phyloP scores from a whole-genome alignment of 2,329 filamentous ascomycete genomes.

The Penicillium janthinellum region DNA sequence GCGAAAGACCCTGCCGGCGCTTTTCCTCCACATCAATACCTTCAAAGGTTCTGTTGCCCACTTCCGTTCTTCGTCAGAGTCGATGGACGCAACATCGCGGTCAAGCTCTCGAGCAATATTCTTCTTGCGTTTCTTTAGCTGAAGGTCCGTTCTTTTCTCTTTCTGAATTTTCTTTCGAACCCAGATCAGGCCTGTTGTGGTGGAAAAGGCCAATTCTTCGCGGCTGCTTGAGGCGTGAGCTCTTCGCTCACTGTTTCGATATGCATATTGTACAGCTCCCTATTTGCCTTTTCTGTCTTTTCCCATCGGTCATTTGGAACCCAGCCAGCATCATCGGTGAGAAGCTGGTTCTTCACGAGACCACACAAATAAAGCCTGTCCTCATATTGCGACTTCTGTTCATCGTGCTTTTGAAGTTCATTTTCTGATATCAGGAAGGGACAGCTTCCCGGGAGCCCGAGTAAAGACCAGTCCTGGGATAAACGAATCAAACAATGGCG shows the following conservation, averaged over 20 bases:
- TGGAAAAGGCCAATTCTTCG: slow-evolving; percentile 29
- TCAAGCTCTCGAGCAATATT: no score
- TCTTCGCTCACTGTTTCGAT: slow-evolving; percentile 27
- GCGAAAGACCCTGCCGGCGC: no score
- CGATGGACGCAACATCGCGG: no score
- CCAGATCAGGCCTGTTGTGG: background rate
- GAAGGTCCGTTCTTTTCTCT: no score
- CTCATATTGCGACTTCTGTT: slow-evolving; percentile 23
- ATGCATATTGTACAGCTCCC: slow-evolving; percentile 24
- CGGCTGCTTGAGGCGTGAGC: slow-evolving; percentile 17
- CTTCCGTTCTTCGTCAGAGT: no score
- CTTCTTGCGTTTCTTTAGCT: no score
- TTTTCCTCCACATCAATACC: no score
- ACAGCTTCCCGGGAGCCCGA: slow-evolving; percentile 20
- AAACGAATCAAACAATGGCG: slow-evolving; percentile 20
- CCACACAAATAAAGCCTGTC: slow-evolving; percentile 25
- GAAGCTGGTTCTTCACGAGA: slow-evolving; percentile 25
- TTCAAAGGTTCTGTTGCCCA: no score
- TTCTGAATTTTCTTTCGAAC: no score
- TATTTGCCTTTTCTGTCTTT: slow-evolving; percentile 19
- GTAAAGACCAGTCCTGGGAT: slow-evolving; percentile 19
- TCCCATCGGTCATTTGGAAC: slow-evolving; percentile 23
- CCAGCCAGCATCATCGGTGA: slow-evolving; percentile 27
- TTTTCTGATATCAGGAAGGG: slow-evolving; percentile 21
- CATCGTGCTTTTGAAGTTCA: slow-evolving; percentile 14